Evolutionary conservation across 345 rosid genomes (phyloP), one percentile per base, ranked within the genome.

Genomic region (Aethionema arabicum): DNA sequence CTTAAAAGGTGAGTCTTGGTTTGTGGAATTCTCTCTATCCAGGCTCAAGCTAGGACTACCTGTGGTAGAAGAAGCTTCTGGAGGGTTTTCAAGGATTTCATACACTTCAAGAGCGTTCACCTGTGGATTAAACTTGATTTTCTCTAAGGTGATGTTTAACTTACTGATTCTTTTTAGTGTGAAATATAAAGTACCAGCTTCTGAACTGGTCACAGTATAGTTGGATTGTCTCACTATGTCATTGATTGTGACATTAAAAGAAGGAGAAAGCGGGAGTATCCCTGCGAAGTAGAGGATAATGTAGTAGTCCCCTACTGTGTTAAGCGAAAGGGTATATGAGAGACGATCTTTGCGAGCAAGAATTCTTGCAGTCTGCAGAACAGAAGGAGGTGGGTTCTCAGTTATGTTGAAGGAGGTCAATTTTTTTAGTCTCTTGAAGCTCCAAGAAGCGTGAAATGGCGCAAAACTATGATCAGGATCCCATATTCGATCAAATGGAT

Each of bases 401-500:
- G 46, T 52, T 29, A 76, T 61, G 67, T 75, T 82, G 2, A 77
- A 78, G 37, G 73, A 52, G 59, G 66, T 69, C 56, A 75, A 59
- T 68, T 66, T 33, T 27, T 63, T 72, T 43, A 70, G 61, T 50
- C 30, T 61, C 11, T 63, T 73, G 62, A 88, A 76, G 30, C 69
- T 77, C 0, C 57, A 52, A 11, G 96, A 88, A 42, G 76, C 66
- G 52, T 74, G 95, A 67, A 67, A 74, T 6, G 96, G 92, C 11
- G 72, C 68, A 60, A 78, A 88, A 70, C 78, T 72, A 56, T 72
- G 71, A 69, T 88, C 96, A 4, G 83, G 80, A 69, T 91, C 92
- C 98, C 96, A 91, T 32, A 88, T 76, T 8, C 96, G 83, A 77
- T 91, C 98, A 77, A 65, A 91, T 14, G 80, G 87, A 75, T 91